Percentiles rank a stretch among this genome's conserved stretches.
Conservation (phyloP, 768 basidiomycete genomes). For the Mycena albidolilacea region DNA sequence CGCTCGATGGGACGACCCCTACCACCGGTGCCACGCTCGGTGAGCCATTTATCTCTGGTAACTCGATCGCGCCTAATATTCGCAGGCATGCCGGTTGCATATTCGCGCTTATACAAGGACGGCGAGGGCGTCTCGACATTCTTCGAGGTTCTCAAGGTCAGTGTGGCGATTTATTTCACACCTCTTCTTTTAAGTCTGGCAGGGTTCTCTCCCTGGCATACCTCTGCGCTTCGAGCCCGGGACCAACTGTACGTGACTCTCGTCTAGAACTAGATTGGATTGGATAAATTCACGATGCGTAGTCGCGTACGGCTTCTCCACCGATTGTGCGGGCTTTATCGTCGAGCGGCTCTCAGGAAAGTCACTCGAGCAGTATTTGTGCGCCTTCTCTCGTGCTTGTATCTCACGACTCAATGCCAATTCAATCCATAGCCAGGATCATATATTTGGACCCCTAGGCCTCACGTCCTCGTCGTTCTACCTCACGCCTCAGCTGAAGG, state of each 20-base stretch:
- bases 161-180: background rate
- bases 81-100: constrained; percentile 5
- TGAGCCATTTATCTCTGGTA: background rate
- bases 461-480: constrained; percentile 43
- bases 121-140: constrained; percentile 13
- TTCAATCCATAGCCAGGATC: constrained; percentile 34
- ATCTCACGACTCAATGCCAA: background rate
- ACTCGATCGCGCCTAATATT: background rate
- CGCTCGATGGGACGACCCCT: constrained; percentile 17
- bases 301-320: constrained; percentile 43
- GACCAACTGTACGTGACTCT: background rate
- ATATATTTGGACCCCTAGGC: constrained; percentile 42
- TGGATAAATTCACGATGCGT: background rate
- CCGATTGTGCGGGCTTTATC: constrained; percentile 47
- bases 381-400: constrained; percentile 2
- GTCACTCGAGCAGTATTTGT: constrained; percentile 49
- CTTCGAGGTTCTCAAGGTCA: constrained; percentile 30
- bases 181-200: background rate
- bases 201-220: constrained; percentile 46
- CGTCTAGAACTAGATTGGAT: background rate
- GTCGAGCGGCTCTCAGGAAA: constrained; percentile 45
- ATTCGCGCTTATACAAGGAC: constrained; percentile 16
- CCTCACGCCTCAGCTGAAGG: constrained; percentile 36
- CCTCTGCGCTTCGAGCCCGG: constrained; percentile 51
- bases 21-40: background rate